Conservation (phyloP, 208 protist genomes). For the Trypanosomatidae sp. region DNA sequence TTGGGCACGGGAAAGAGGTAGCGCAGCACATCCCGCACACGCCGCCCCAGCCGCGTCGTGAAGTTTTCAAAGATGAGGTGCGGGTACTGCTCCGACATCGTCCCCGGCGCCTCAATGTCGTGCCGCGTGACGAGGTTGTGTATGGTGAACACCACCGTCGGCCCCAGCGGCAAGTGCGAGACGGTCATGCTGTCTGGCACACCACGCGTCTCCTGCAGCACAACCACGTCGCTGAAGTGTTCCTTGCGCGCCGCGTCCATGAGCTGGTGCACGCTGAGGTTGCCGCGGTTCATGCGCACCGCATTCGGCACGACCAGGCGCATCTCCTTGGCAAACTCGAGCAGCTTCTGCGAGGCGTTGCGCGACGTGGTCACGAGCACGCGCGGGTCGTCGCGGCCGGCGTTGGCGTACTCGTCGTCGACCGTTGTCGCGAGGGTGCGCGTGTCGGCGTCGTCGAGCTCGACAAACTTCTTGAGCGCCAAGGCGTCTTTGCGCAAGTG, state of each 20-base stretch:
- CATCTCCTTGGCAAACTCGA: slow-evolving; percentile 98
- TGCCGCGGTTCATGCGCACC: slow-evolving; percentile 96
- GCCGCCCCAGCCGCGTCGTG: slow-evolving; percentile 89
- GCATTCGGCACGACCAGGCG: slow-evolving; percentile 97
- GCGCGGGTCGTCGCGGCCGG: slow-evolving; percentile 94
- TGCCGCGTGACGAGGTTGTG: slow-evolving; percentile 95
- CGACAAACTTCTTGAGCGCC: slow-evolving; percentile 76
- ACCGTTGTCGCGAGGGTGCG: slow-evolving; percentile 45
- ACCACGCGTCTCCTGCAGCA: slow-evolving; percentile 97
- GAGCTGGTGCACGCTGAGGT: slow-evolving; percentile 88
- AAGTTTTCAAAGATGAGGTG: slow-evolving; percentile 99
- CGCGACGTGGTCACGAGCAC: slow-evolving; percentile 98
- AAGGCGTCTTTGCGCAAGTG: slow-evolving; percentile 78
- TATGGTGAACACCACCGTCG: slow-evolving; percentile 98
- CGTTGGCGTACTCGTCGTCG: slow-evolving; percentile 97
- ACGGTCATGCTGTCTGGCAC: slow-evolving; percentile 96
- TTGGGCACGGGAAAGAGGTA: slow-evolving; percentile 98
- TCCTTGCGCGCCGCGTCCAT: slow-evolving; percentile 90
- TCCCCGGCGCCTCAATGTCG: slow-evolving; percentile 88
- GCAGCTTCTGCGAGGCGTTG: slow-evolving; percentile 91
- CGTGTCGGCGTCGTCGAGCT: slow-evolving; percentile 83
- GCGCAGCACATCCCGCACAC: slow-evolving; percentile 91
- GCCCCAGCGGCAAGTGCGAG: slow-evolving; percentile 97
- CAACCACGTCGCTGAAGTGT: slow-evolving; percentile 96
- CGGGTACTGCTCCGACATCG: slow-evolving; percentile 93